These are phyloP conservation scores for Parsonsia alboflavescens DNA, from an alignment of 257 asterid genomes.

Conservation along the genomic window DNA sequence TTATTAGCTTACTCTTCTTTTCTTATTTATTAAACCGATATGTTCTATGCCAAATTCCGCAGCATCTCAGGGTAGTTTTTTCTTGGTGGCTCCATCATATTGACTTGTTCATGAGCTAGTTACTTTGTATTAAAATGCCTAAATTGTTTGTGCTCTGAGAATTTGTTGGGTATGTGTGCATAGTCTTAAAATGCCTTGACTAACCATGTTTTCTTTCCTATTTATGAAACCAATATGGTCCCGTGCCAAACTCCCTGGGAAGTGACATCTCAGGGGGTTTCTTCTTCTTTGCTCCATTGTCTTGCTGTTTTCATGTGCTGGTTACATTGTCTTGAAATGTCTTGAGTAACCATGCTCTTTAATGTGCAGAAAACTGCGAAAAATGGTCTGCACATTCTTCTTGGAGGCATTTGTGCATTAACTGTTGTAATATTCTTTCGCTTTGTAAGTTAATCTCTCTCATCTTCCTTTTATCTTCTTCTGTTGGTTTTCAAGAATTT, in stretches of 20 bases:
- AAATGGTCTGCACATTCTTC: slow-evolving; percentile 87
- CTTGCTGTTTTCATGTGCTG: too few relatives aligned
- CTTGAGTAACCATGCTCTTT: slow-evolving; percentile 12
- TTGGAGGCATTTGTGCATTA: slow-evolving; percentile 91
- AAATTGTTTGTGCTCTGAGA: slow-evolving; percentile 5
- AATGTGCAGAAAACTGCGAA: slow-evolving; percentile 70
- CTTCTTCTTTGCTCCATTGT: too few relatives aligned
- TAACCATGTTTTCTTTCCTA: slow-evolving; percentile 3
- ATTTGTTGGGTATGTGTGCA: background rate
- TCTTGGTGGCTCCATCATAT: background rate
- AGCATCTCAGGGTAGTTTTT: background rate
- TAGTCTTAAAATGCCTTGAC: background rate
- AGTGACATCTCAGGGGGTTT: too few relatives aligned
- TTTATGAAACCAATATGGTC: too few relatives aligned
- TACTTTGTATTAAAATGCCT: background rate
- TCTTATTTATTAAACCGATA: background rate
- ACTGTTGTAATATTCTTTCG: slow-evolving; percentile 85
- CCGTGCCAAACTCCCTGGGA: too few relatives aligned
- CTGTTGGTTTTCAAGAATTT: background rate
- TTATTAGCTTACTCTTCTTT: too few relatives aligned
- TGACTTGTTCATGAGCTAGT: background rate
- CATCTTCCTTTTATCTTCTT: slow-evolving; percentile 1
- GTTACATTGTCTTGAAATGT: too few relatives aligned
- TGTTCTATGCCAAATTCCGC: background rate
- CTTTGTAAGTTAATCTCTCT: slow-evolving; percentile 60